Percentiles rank a stretch among this genome's conserved stretches.
These are phyloP conservation scores for Blastocystis sp. DNA, from an alignment of 352 stramenopile species.

Conservation along the genomic window DNA sequence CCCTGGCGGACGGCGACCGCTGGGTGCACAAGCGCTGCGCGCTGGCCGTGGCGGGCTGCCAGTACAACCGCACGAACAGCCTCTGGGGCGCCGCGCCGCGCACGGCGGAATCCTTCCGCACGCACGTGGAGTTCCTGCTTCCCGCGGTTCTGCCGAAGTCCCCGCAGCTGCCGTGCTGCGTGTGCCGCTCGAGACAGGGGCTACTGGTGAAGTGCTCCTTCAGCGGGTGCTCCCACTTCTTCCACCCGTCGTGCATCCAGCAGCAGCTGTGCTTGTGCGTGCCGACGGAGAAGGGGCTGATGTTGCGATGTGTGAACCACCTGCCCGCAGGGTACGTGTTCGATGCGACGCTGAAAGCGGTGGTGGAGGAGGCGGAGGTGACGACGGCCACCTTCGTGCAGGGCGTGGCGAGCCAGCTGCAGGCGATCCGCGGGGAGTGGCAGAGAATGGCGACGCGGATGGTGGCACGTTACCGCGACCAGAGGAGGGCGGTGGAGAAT, in stretches of 20 bases:
- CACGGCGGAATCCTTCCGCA: background rate
- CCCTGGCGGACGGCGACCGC: background rate
- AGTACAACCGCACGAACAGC: conserved; percentile 15
- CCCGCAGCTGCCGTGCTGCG: background rate
- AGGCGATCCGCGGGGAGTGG: background rate
- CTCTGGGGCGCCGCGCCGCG: background rate
- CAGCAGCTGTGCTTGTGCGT: conserved; percentile 12
- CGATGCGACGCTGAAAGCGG: conserved; percentile 6
- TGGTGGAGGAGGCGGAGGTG: background rate
- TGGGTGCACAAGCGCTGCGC: conserved; percentile 57
- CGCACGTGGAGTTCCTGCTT: conserved; percentile 48
- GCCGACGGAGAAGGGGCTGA: background rate
- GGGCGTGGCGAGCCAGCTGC: background rate
- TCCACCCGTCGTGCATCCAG: conserved; percentile 22
- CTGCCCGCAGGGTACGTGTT: conserved; percentile 6
- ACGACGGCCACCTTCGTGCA: background rate
- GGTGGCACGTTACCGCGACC: background rate
- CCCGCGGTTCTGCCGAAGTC: background rate
- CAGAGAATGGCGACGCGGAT: background rate
- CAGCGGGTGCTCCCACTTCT: conserved; percentile 1
- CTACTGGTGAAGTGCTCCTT: conserved; percentile 3
- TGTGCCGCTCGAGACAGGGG: conserved; percentile 19
- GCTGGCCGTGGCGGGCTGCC: background rate
- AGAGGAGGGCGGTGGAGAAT: background rate
- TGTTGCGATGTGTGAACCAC: conserved; percentile 31